Base-by-base conservation (phyloP, 2,329 filamentous ascomycete genomes). In the Cryoendolithus antarcticus region DNA sequence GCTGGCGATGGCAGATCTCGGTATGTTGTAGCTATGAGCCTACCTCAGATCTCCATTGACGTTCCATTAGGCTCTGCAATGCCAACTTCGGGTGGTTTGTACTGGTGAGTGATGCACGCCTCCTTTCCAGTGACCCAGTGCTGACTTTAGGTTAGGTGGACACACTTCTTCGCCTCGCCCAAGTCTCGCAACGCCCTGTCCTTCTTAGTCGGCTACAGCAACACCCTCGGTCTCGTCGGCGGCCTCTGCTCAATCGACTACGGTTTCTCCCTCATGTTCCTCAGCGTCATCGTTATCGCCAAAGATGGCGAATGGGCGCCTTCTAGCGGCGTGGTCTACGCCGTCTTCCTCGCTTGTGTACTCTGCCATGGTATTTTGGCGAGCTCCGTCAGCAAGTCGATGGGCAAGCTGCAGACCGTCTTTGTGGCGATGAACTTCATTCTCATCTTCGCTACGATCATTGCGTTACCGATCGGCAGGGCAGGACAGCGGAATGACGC, bases 201-300 rank as follows among this genome's bases (percentile, higher is more conserved):
- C 45, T 77, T 76, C 48, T 53, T 76, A 27, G 72, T 77, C n/a
- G 73, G 73, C 21, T 76, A 76, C 47, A 74, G 71, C 52, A 77
- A 78, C 49, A 77, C 70, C 2, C 61, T 78, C 11, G 74, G 74
- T 6, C 54, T 76, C 6, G 63, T 78, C n/a, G 74, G 72, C 28
- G 74, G 74, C 4, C 61, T 77, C 9, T 78, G 74, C 55, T 75
- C 71, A 13, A 72, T 77, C 44, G 74, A 78, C 51, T 79, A 66
- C 49, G 66, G 71, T 1, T 72, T 73, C 49, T 65, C 70, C 2
- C 55, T 72, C 30, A 75, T 75, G 71, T 67, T 76, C 36, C 64
- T 75, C 21, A 72, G 72, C 2, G 70, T 75, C 29, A 68, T 77
- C 38, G 71, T 73, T 2, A 68, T 77, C 27, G 60, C 71, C 2